These are phyloP conservation scores for Pseudogymnoascus sp. DNA, from an alignment of 2,329 filamentous ascomycete species.

Conservation along the genomic window DNA sequence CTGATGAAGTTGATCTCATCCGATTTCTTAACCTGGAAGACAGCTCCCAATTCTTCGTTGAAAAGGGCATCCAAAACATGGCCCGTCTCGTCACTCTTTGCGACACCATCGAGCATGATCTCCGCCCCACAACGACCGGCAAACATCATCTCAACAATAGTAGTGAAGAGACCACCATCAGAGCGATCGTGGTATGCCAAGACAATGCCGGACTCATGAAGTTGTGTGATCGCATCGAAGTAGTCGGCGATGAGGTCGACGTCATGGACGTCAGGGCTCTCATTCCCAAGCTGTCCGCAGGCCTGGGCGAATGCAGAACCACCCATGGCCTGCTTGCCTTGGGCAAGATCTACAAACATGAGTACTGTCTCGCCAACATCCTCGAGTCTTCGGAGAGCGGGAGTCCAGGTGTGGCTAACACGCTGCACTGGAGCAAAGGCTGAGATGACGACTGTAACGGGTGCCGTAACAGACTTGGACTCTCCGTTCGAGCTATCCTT, in stretches of 20 bases:
- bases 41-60: conserved; percentile 91
- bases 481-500: conserved; percentile 60
- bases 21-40: conserved; percentile 86
- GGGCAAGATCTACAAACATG: conserved; percentile 84
- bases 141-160: conserved; percentile 96
- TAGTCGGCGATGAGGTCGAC: conserved; percentile 77
- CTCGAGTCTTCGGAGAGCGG: conserved; percentile 72
- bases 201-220: conserved; percentile 63
- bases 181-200: conserved; percentile 93
- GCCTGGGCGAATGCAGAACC: conserved; percentile 88
- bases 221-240: conserved; percentile 72
- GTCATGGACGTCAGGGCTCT: conserved; percentile 80
- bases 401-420: conserved; percentile 86
- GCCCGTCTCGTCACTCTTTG: conserved; percentile 50
- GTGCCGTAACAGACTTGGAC: conserved; percentile 80
- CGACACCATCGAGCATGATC: conserved; percentile 70
- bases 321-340: conserved; percentile 73
- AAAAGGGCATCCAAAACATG: conserved; percentile 74
- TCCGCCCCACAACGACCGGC: conserved; percentile 85
- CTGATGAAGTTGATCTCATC: conserved; percentile 80
- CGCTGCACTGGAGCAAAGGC: conserved; percentile 81
- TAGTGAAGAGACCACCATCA: conserved; percentile 86
- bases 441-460: conserved; percentile 83
- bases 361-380: conserved; percentile 85
- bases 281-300: conserved; percentile 76